Base-by-base conservation (phyloP, 176 grass and related monocot species). In the Puccinellia tenuiflora region DNA sequence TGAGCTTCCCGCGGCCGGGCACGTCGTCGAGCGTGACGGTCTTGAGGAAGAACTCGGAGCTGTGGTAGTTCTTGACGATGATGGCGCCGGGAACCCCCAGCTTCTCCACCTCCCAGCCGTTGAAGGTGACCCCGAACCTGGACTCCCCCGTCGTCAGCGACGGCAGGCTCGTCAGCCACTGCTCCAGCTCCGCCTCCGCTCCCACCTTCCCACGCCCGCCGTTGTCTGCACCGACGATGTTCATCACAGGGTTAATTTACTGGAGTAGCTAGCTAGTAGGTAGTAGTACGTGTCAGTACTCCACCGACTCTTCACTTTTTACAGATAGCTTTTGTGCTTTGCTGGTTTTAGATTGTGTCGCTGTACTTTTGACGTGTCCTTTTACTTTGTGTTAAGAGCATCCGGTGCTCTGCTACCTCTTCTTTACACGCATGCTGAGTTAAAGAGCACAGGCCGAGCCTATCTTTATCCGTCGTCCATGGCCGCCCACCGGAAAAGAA, bases 1-100 rank as follows among this genome's bases (percentile, higher is more conserved):
- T 45, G 12, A 97, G 56, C 2, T 34, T 42, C 28, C 89, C 85
- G 46, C 86, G 86, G 13, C 94, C 87, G 0, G 71, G 86, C 7
- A 97, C 79, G 6, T 91, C 63, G 17, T 97, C 65, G 40, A 97
- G 47, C 9, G 85, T 92, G 77, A 97, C 62, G 11, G 87, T 94
- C 86, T 97, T 97, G 82, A 97, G n/a, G 89, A 81, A 90, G 83
- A 94, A 94, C 87, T 97, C 69, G 15, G 82, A 1, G 54, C 5
- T 7, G 76, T 97, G 94, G 63, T 88, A 0, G 89, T 94, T 11
- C n/a, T 86, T 90, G 35, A 97, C 86, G 59, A 97, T 40, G 68
- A 97, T 17, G 38, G 94, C 91, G 20, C 91, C 89, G 0, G 94
- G 94, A 1, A 90, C 90, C 1, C 91, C 94, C 0, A 75, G 81